Percentiles rank a stretch among this genome's conserved stretches.
Evolutionary conservation across 164 flowering plant species (phyloP).

Genomic region (Annona cherimola): DNA sequence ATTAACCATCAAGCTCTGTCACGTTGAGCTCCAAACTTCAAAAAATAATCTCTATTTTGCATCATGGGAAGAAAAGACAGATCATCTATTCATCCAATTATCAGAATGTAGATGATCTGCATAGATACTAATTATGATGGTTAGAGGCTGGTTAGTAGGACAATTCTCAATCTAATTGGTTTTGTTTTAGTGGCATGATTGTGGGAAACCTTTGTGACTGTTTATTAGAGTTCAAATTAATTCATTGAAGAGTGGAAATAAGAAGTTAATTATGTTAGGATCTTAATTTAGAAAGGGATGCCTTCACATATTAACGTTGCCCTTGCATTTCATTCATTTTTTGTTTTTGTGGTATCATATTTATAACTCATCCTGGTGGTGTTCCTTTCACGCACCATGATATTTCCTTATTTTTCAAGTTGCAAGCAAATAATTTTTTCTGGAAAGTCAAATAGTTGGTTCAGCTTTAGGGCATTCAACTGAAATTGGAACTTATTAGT

Average conservation of each 20-base stretch:
- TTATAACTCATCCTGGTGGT: neutral
- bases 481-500: neutral
- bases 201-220: neutral
- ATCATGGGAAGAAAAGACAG: too few species aligned
- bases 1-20: too few species aligned
- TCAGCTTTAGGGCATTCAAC: neutral
- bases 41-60: too few species aligned
- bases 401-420: neutral
- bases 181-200: neutral
- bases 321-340: neutral
- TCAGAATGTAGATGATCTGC: too few species aligned
- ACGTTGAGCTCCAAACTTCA: too few species aligned
- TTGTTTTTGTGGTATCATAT: neutral
- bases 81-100: too few species aligned
- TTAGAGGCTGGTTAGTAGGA: too few species aligned
- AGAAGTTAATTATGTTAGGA: neutral
- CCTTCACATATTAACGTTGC: neutral
- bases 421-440: neutral
- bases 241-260: neutral
- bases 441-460: neutral
- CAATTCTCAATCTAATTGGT: too few species aligned
- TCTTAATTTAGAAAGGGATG: neutral
- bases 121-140: too few species aligned
- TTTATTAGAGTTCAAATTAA: neutral
- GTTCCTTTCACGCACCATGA: neutral